Base-by-base conservation (phyloP, 2,329 filamentous ascomycete species). In the Emergomyces africanus region DNA sequence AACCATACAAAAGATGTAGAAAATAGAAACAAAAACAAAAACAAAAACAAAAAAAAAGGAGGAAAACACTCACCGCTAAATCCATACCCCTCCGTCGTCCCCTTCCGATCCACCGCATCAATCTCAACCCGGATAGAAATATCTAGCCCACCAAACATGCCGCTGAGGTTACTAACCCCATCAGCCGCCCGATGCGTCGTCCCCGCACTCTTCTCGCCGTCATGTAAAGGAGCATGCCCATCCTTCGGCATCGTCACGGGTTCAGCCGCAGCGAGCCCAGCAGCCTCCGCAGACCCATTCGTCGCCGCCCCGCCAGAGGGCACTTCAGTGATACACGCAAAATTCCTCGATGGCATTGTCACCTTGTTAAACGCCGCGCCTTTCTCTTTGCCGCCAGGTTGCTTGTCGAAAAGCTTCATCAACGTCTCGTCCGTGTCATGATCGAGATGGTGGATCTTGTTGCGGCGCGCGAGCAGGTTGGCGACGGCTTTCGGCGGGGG, bases 181-280 rank as follows among this genome's bases (percentile, higher is more conserved):
- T 75, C 73, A 2, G 89, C 87, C 14, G 90, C 88, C 60, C 82
- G 83, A 75, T 96, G 90, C 35, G 75, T 77, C 0, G 90, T 90
- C 2, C 92, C 92, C 0, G 89, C 89, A 53, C 81, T 77, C n/a
- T 83, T 73, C 70, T 96, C 92, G 53, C 92, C 91, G 3, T 75
- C 74, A 69, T 91, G 87, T 44, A 96, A 79, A 28, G 86, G 82
- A 1, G 81, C 77, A 67, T 91, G 88, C 1, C 85, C 85, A 74
- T 90, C 78, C 60, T 83, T 84, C 61, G 71, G 72, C 57, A 57
- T 64, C 58, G 23, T 67, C 63, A 64, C 67, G 68, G 65, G 67
- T 70, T n/a, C n/a, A n/a, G 62, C 64, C 12, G 61, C 54, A n/a
- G n/a, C n/a, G n/a, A n/a, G n/a, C 15, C 55, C 48, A 18, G 28